Evolutionary conservation across 768 basidiomycete species (phyloP).

Genomic region (Termitomyces sp.): DNA sequence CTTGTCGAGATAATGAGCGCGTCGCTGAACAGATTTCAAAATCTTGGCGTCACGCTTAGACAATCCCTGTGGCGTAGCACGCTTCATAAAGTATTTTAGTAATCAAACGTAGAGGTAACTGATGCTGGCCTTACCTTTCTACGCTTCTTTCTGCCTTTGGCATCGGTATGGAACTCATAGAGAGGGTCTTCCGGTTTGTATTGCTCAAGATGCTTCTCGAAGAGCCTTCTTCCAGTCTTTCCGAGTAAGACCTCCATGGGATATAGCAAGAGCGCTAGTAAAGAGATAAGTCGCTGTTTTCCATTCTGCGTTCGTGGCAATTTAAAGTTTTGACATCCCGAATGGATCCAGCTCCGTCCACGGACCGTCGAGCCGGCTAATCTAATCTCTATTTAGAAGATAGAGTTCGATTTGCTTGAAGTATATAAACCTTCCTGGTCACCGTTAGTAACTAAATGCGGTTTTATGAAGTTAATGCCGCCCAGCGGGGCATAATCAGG

Average conservation of each 20-base stretch:
- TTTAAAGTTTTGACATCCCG: too few relatives aligned
- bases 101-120: background rate
- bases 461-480: too few relatives aligned
- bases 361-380: too few relatives aligned
- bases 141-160: constrained; percentile 51
- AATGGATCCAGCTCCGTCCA: too few relatives aligned
- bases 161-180: constrained; percentile 62
- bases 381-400: too few relatives aligned
- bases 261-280: too few relatives aligned
- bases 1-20: constrained; percentile 87
- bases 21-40: constrained; percentile 66
- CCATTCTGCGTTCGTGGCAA: too few relatives aligned
- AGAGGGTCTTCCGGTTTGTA: constrained; percentile 74
- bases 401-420: too few relatives aligned
- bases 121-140: constrained; percentile 46
- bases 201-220: constrained; percentile 58
- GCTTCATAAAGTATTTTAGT: constrained; percentile 31
- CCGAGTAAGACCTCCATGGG: constrained; percentile 15
- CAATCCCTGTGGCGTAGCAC: constrained; percentile 71
- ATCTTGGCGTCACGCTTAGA: constrained; percentile 73
- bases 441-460: too few relatives aligned
- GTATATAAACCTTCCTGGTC: too few relatives aligned
- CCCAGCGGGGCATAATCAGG: too few relatives aligned
- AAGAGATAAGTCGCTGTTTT: too few relatives aligned
- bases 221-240: constrained; percentile 56